A percentile compares a stretch with the other conserved stretches of the same genome.
Evolutionary conservation across 495 filamentous ascomycete species (phyloP).

Genomic region (Neurospora intermedia): DNA sequence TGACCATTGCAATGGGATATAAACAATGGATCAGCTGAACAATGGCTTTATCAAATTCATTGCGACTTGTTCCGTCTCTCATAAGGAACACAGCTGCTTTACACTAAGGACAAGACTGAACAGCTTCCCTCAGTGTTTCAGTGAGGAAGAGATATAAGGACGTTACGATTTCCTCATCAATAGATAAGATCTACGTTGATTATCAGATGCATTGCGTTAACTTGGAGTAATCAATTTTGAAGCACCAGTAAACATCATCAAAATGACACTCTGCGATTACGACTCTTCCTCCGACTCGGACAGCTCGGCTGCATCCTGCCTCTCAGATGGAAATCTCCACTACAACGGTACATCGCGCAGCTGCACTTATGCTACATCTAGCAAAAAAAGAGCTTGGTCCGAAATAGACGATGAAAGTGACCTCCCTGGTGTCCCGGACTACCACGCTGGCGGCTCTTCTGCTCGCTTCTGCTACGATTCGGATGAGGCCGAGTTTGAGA

Average conservation of each 20-base stretch:
- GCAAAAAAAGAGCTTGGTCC: neutral
- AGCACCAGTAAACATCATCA: neutral
- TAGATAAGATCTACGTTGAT: no score
- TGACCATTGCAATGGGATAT: neutral
- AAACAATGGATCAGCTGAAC: neutral
- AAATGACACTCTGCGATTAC: neutral
- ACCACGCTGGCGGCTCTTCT: neutral
- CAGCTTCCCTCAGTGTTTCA: no score
- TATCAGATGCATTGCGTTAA: no score
- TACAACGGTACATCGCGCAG: neutral
- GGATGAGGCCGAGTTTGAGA: neutral
- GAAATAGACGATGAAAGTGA: neutral
- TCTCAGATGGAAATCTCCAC: neutral
- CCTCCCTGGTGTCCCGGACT: neutral
- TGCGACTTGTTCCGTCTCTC: neutral
- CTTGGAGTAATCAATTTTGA: no score
- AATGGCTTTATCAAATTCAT: neutral
- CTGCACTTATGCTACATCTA: neutral
- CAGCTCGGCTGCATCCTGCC: neutral
- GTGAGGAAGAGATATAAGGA: neutral
- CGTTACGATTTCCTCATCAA: neutral
- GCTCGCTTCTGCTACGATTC: neutral
- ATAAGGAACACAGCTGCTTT: neutral
- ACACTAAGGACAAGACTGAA: neutral
- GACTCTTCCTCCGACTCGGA: neutral